Base-by-base conservation (phyloP, 176 grass and related monocot genomes). In the Pharus latifolius region DNA sequence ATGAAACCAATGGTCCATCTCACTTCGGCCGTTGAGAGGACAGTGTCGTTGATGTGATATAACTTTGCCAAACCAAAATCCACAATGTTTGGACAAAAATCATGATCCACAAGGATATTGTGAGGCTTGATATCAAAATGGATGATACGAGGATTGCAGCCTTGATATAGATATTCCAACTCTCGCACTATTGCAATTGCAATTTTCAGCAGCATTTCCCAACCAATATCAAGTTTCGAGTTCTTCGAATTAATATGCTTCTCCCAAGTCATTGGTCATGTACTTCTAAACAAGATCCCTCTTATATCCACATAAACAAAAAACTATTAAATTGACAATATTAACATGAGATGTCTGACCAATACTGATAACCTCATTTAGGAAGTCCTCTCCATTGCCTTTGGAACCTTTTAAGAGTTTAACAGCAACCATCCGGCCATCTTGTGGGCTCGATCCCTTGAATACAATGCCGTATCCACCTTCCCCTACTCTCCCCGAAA, bases 101-200 rank as follows among this genome's bases (percentile, higher is more conserved):
- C 69, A 1, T 76, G 34, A 18, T 92, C 78, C 13, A 88, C 17
- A 18, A 88, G 69, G 13, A 88, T 82, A 33, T 92, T 84, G 24
- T 84, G 62, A 75, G 89, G 84, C 38, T 92, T 92, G 53, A 88
- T 84, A 4, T 88, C 81, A 6, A 92, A 92, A 75, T 92, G 85
- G 29, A 92, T 80, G 27, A 88, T 92, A 30, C 70, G 51, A 5
- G 81, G 67, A 29, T 45, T 90, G 52, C 82, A 90, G 8, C 82
- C 73, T 14, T 71, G 69, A 41, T 85, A 77, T 15, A 92, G 52
- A 48, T 88, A 92, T 37, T 85, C 78, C 22, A 92, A 9, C 0
- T 78, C 85, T 51, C 85, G 69, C 18, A 85, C 81, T 17, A 85
- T 74, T 0, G 73, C 77, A 1, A 75, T 56, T 2, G 69, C 56